Percentiles rank a stretch among this genome's conserved stretches.
These are phyloP conservation scores for Actinomortierella ambigua DNA, from an alignment of 371 early-diverging fungal genomes.

Conservation along the genomic window DNA sequence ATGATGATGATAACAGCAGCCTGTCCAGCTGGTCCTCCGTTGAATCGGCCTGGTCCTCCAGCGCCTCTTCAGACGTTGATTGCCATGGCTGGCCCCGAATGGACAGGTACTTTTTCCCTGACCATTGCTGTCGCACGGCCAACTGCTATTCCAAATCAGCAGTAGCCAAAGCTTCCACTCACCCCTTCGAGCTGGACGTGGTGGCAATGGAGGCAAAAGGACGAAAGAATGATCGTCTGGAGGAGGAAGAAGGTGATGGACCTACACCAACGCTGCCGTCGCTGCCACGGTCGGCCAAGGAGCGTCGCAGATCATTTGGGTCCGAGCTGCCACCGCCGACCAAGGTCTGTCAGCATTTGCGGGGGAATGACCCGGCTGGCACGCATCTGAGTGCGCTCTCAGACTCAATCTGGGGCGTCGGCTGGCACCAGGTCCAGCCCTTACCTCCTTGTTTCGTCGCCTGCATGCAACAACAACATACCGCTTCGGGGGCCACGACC, in stretches of 20 bases:
- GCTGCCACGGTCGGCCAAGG: too few species aligned
- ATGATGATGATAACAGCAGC: too few species aligned
- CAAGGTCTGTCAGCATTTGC: background rate
- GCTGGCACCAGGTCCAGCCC: slow-evolving; percentile 44
- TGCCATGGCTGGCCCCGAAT: slow-evolving; percentile 29
- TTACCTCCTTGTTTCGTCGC: slow-evolving; percentile 38
- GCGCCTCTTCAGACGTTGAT: too few species aligned
- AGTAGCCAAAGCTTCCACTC: background rate
- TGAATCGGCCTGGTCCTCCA: too few species aligned
- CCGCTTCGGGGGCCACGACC: slow-evolving; percentile 20
- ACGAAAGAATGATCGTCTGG: slow-evolving; percentile 1
- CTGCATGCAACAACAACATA: slow-evolving; percentile 24
- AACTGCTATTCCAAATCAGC: slow-evolving; percentile 9
- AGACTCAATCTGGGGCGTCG: slow-evolving; percentile 36
- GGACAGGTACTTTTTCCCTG: slow-evolving; percentile 42
- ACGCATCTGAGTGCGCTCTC: slow-evolving; percentile 10
- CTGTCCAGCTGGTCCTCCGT: too few species aligned
- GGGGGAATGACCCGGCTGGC: too few species aligned
- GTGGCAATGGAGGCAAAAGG: slow-evolving; percentile 5
- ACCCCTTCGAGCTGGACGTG: background rate
- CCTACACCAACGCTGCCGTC: too few species aligned
- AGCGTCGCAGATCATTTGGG: slow-evolving; percentile 2
- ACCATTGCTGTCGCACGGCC: slow-evolving; percentile 42
- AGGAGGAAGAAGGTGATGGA: too few species aligned
- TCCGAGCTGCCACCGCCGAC: slow-evolving; percentile 37